Evolutionary conservation across 2,329 filamentous ascomycete genomes (phyloP).

Genomic region (Talaromyces funiculosus): DNA sequence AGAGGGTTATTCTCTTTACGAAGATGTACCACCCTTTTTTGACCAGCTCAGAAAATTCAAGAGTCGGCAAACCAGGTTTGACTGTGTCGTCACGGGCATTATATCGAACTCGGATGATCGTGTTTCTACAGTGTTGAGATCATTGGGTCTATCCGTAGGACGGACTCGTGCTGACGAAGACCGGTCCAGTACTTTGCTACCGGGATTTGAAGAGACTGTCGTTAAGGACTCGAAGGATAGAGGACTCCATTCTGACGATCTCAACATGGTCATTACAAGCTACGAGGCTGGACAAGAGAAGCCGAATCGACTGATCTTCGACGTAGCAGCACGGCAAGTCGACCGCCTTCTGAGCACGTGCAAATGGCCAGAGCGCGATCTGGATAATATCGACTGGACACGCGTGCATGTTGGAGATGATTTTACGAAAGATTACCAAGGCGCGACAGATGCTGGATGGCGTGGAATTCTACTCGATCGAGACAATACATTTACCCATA

Average conservation of each 20-base stretch:
- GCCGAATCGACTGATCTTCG: constrained; percentile 36
- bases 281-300: constrained; percentile 44
- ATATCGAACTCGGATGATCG: constrained; percentile 45
- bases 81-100: constrained; percentile 37
- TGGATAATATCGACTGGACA: constrained; percentile 18
- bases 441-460: constrained; percentile 35
- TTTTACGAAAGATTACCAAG: constrained; percentile 36
- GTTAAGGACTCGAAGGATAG: not conserved
- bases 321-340: constrained; percentile 32
- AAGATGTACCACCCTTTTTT: constrained; percentile 37
- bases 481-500: constrained; percentile 3
- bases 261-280: constrained; percentile 43
- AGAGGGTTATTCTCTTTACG: constrained; percentile 37
- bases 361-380: not conserved
- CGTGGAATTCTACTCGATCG: constrained; percentile 30
- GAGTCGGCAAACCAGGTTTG: constrained; percentile 19
- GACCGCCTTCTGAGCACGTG: constrained; percentile 13
- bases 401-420: constrained; percentile 44
- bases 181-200: constrained; percentile 23
- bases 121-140: constrained; percentile 34
- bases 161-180: constrained; percentile 28
- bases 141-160: constrained; percentile 35
- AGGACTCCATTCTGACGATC: constrained; percentile 23
- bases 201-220: constrained; percentile 20
- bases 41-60: constrained; percentile 24